These are phyloP conservation scores for Mortierella antarctica DNA, from an alignment of 192 early-diverging fungal species.

Conservation along the genomic window DNA sequence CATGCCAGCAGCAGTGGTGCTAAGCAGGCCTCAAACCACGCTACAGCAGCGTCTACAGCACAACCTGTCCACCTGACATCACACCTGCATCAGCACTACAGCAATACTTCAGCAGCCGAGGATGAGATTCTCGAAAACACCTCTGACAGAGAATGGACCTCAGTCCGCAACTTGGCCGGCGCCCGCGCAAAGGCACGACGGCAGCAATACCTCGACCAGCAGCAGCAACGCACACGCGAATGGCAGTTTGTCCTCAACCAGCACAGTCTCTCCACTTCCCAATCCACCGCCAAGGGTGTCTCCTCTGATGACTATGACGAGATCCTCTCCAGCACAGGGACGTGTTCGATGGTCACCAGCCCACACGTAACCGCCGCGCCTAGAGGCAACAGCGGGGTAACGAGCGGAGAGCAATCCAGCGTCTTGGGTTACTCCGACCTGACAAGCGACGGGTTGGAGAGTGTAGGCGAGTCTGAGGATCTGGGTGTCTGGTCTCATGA, in stretches of 20 bases:
- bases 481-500: conserved; percentile 48
- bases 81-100: neutral
- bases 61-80: neutral
- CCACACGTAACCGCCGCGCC: neutral
- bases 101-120: neutral
- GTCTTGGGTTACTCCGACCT: conserved; percentile 34
- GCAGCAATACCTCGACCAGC: conserved; percentile 45
- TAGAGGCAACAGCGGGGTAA: neutral
- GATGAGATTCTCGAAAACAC: conserved; percentile 33
- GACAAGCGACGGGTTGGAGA: conserved; percentile 41
- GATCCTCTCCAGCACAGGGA: conserved; percentile 13
- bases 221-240: conserved; percentile 41
- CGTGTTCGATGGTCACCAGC: conserved; percentile 12
- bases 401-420: conserved; percentile 14
- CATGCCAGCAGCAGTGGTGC: neutral
- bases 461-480: conserved; percentile 36
- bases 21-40: neutral
- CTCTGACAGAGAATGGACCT: conserved; percentile 40
- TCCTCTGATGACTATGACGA: conserved; percentile 41
- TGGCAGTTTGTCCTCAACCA: conserved; percentile 43
- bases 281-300: conserved; percentile 6
- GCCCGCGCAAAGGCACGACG: conserved; percentile 36
- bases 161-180: conserved; percentile 27
- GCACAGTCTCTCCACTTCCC: conserved; percentile 3
- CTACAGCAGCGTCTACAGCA: neutral